Evolutionary conservation across 2,329 filamentous ascomycete species (phyloP).

Genomic region (Arthrocladium fulminans): DNA sequence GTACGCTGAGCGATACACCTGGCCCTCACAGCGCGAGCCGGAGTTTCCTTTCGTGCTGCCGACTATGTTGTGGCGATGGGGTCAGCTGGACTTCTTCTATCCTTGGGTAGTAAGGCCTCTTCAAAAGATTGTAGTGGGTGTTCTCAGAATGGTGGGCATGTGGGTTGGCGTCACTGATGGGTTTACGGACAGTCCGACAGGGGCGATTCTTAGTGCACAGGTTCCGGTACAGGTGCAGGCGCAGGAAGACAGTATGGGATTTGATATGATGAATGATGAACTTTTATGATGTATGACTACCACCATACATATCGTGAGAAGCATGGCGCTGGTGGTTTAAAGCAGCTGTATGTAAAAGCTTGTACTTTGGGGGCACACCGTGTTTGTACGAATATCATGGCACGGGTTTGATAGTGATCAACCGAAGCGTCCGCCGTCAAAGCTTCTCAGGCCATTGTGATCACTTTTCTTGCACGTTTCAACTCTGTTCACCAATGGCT

Average conservation of each 20-base stretch:
- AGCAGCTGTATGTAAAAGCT: too few relatives aligned
- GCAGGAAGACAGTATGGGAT: slow-evolving; percentile 4
- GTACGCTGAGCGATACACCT: slow-evolving; percentile 40
- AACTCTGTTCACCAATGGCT: too few relatives aligned
- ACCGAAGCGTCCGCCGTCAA: too few relatives aligned
- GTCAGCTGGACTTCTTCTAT: slow-evolving; percentile 8
- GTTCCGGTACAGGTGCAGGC: slow-evolving; percentile 6
- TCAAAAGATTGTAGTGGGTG: slow-evolving; percentile 12
- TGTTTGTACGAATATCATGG: too few relatives aligned
- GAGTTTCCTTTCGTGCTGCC: slow-evolving; percentile 48
- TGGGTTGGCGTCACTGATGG: slow-evolving; percentile 34
- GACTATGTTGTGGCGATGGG: slow-evolving; percentile 44
- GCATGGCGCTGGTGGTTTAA: too few relatives aligned
- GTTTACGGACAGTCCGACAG: slow-evolving; percentile 29
- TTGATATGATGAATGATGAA: slow-evolving; percentile 17
- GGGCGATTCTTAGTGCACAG: slow-evolving; percentile 12
- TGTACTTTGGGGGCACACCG: too few relatives aligned
- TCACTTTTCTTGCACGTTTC: too few relatives aligned
- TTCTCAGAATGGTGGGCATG: slow-evolving; percentile 16
- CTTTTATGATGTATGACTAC: slow-evolving; percentile 23
- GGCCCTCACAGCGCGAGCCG: slow-evolving; percentile 44
- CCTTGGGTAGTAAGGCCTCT: slow-evolving; percentile 4
- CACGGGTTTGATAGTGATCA: too few relatives aligned
- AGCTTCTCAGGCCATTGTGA: too few relatives aligned
- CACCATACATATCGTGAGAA: too few relatives aligned